A percentile compares a stretch with the other conserved stretches of the same genome.
Evolutionary conservation across 352 stramenopile genomes (phyloP).

Genomic region (Phytopythium mirpurense): DNA sequence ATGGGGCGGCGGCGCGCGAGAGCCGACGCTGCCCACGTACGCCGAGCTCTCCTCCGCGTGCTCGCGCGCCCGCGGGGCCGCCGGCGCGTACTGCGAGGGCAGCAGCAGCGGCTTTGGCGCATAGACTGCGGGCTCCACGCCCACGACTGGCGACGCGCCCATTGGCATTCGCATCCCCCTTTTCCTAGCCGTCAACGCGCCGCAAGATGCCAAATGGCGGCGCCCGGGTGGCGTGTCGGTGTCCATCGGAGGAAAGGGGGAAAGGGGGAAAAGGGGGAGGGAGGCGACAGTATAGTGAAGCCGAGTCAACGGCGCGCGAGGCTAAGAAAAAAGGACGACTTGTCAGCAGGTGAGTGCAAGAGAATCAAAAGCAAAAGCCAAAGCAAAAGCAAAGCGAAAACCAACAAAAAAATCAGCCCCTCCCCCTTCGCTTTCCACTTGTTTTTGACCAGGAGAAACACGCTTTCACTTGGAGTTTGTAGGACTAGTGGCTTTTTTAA

Average conservation of each 20-base stretch:
- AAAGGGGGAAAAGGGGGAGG: not conserved
- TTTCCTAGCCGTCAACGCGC: too few species aligned
- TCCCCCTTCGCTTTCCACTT: not conserved
- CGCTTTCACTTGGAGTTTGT: too few species aligned
- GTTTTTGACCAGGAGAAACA: too few species aligned
- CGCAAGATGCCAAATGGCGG: constrained; percentile 8
- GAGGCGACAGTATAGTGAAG: not conserved
- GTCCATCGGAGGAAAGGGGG: not conserved
- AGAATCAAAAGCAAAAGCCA: not conserved
- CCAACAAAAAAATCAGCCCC: not conserved
- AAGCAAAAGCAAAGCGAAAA: not conserved
- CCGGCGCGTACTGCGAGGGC: constrained; percentile 12
- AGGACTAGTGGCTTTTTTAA: not conserved
- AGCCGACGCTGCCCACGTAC: constrained; percentile 13
- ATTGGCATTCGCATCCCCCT: constrained; percentile 37
- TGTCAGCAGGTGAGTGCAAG: too few species aligned
- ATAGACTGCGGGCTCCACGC: constrained; percentile 22
- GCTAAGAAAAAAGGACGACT: not conserved
- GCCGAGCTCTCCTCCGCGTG: too few species aligned
- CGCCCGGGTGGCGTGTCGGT: not conserved
- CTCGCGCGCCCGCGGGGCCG: too few species aligned
- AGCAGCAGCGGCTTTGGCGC: constrained; percentile 14
- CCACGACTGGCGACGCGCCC: constrained; percentile 14
- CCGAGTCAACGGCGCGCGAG: not conserved
- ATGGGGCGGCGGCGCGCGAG: constrained; percentile 14